A percentile compares a stretch with the other conserved stretches of the same genome.
These are phyloP conservation scores for Penicillium sclerotigenum DNA, from an alignment of 2,329 filamentous ascomycete species.

Conservation along the genomic window DNA sequence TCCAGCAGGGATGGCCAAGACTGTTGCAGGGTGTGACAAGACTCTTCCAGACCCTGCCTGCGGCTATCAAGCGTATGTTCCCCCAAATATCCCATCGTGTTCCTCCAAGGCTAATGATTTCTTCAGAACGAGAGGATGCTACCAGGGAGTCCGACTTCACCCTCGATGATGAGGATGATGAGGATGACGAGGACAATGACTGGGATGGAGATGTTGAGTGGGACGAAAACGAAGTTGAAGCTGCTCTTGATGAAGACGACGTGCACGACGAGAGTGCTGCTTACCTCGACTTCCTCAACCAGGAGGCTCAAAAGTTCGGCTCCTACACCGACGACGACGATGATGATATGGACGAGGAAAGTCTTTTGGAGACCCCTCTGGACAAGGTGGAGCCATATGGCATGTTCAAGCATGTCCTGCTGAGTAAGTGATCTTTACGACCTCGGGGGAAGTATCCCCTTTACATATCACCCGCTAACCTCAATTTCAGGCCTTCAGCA, in stretches of 20 bases:
- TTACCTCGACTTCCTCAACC: constrained; percentile 92
- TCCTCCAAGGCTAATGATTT: constrained; percentile 26
- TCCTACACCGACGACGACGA: constrained; percentile 70
- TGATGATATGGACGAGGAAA: constrained; percentile 88
- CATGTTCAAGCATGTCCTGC: constrained; percentile 76
- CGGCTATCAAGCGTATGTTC: constrained; percentile 74
- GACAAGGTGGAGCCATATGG: constrained; percentile 94
- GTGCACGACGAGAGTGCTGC: constrained; percentile 86
- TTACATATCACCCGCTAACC: constrained; percentile 29
- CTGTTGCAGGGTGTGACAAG: constrained; percentile 83
- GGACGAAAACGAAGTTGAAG: constrained; percentile 63
- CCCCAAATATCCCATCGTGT: neutral
- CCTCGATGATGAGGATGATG: constrained; percentile 68
- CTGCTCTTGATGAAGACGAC: constrained; percentile 56
- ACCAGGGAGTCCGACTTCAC: constrained; percentile 82
- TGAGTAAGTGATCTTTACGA: constrained; percentile 61
- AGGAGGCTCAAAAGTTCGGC: constrained; percentile 86
- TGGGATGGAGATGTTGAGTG: constrained; percentile 75
- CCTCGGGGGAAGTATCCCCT: neutral
- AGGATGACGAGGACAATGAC: constrained; percentile 78
- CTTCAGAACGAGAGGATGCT: constrained; percentile 78
- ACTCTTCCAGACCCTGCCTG: constrained; percentile 86
- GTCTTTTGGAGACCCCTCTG: constrained; percentile 85
- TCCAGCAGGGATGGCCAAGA: constrained; percentile 92
- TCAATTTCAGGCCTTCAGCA: constrained; percentile 69